Base-by-base conservation (phyloP, 78 protist species). In the Dictyostelium firmibasis region DNA sequence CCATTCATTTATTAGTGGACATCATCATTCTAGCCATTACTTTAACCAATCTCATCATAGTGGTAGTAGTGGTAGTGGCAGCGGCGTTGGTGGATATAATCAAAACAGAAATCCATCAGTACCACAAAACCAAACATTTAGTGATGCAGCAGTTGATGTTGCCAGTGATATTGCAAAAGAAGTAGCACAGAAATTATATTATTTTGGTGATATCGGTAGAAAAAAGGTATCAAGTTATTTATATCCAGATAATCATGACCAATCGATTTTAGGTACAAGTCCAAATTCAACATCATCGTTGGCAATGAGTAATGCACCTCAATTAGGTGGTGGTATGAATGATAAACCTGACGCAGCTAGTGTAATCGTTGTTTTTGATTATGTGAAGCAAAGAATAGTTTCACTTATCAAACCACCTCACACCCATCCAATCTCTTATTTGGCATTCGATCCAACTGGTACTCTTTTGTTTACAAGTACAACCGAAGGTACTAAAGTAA, bases 101-200 rank as follows among this genome's bases (percentile, higher is more conserved):
- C 86, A 81, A 31, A 76, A 85, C 16, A n/a, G 25, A 20, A 41
- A 50, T 18, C 76, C 82, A 1, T 50, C 43, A 9, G 33, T 57
- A 79, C 83, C 64, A 6, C 84, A 87, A 44, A 89, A 89, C 47
- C 94, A 89, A 47, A 81, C 85, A 9, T 81, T 78, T 81, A 29
- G 85, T 38, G 94, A 89, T 47, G 36, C 86, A 69, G 94, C 94
- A 23, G 94, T 89, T 16, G 94, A 89, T 69, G 94, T 81, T 29
- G 94, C 94, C 20, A 70, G 75, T 14, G 94, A 89, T 81, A 20
- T 89, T 9, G 94, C 94, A 41, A 89, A 89, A 69, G 94, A 89
- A 23, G 74, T 81, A 16, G 86, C 87, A 18, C 78, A 78, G 18
- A 89, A 89, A 35, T 77, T 89, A 35, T 89, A 89, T 38, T 89